These are phyloP conservation scores for Cornus suecica DNA, from an alignment of 148 eudicot genomes.

Conservation along the genomic window DNA sequence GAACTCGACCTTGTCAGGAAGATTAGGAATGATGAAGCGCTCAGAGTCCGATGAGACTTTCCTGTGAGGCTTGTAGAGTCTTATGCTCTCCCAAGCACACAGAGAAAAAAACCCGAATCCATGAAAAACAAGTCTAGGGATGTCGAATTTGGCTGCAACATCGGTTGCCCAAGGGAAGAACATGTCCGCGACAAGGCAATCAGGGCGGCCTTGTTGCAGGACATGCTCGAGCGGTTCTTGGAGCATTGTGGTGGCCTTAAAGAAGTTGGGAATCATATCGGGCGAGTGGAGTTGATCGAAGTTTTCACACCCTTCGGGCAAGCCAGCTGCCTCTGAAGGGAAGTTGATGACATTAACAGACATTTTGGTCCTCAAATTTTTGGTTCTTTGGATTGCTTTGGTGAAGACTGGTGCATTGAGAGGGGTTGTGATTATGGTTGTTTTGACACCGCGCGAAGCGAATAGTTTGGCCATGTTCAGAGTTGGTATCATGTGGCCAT, in stretches of 20 bases:
- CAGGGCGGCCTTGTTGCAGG: conserved; percentile 2
- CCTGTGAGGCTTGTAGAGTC: conserved; percentile 14
- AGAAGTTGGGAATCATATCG: not conserved
- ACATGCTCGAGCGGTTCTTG: not conserved
- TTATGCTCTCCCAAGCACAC: conserved; percentile 2
- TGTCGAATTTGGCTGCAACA: conserved; percentile 19
- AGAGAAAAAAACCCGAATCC: conserved; percentile 18
- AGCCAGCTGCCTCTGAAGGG: not conserved
- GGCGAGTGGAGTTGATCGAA: not conserved
- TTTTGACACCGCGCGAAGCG: conserved; percentile 4
- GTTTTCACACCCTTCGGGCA: not conserved
- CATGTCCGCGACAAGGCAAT: conserved; percentile 27
- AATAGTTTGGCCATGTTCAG: conserved; percentile 22
- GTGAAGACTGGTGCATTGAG: not conserved
- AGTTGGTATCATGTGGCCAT: conserved; percentile 24
- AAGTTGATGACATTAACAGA: not conserved
- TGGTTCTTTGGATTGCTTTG: not conserved
- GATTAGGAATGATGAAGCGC: conserved; percentile 15
- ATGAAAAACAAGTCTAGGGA: conserved; percentile 26
- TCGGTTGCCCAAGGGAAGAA: conserved; percentile 35
- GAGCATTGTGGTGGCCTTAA: not conserved
- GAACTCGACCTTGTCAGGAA: conserved; percentile 18
- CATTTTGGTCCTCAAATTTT: not conserved
- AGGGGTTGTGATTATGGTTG: conserved; percentile 23
- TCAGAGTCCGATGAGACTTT: conserved; percentile 15